Percentiles rank a stretch among this genome's conserved stretches.
phyloP scores from a whole-genome alignment of 192 early-diverging fungal genomes.

The Backusella tarrabulga region DNA sequence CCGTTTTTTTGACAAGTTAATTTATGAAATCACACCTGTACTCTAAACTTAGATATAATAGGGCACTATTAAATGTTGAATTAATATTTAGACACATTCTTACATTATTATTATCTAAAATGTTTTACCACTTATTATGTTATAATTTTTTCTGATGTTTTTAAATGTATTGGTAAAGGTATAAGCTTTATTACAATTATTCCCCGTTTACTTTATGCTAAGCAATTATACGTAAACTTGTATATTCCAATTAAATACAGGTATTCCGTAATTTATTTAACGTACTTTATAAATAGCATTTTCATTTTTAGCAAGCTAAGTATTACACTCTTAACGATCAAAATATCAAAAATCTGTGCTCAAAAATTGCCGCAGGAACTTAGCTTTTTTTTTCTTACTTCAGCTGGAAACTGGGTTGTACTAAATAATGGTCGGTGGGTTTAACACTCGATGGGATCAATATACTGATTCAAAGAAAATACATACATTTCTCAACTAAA shows the following conservation, averaged over 20 bases:
- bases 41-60: not conserved
- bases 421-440: not conserved
- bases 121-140: too few relatives aligned
- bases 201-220: not conserved
- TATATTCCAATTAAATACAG: not conserved
- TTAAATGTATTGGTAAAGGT: not conserved
- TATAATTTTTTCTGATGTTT: too few relatives aligned
- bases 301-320: not conserved
- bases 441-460: not conserved
- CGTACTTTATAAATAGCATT: not conserved
- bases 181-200: not conserved
- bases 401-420: not conserved
- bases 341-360: not conserved
- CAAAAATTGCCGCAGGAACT: not conserved
- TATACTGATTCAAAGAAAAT: not conserved
- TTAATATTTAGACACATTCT: not conserved
- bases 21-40: not conserved
- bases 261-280: not conserved
- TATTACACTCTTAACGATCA: not conserved
- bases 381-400: not conserved
- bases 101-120: not conserved
- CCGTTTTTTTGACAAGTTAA: not conserved
- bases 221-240: not conserved
- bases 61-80: not conserved
- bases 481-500: not conserved